Base-by-base conservation (phyloP, 306 rosid genomes). In the Notholithocarpus densiflorus region DNA sequence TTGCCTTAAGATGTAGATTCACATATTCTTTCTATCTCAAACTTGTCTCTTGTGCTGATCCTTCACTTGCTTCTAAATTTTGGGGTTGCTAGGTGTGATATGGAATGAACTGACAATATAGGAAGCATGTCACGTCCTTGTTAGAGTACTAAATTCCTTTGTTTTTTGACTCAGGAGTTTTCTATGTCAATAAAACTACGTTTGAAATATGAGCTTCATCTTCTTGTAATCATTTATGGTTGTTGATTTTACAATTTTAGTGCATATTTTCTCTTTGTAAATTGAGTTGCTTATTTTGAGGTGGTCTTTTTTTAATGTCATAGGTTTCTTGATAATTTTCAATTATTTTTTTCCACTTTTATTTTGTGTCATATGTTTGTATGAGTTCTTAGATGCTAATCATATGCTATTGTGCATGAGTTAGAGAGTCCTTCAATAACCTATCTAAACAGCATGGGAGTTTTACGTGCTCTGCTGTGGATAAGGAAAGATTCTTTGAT, bases 171-270 rank as follows among this genome's bases (percentile, higher is more conserved):
- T 14, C 56, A 2, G n/a, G 32, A 4, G 15, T 26, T 19, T 48
- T 80, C 74, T 20, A 18, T 82, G 68, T 68, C 26, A 23, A 75
- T 20, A 24, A 21, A 72, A 52, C 80, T 61, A 72, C n/a, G 70
- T 72, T 75, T 21, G 24, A 72, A 57, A 40, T 8, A 43, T 11
- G 69, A 29, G 32, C 56, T 77, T 62, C 69, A 15, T 56, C 71
- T 12, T 48, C 17, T 3, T 48, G 53, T 48, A 48, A 48, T 12
- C 32, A 12, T 56, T 18, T 72, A 56, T 51, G 24, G 20, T 68
- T 65, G 29, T 21, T 68, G 55, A 12, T 26, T 34, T 32, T 8
- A 70, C 43, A 66, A 12, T 26, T 34, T 32, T 8, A 70, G 45
- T 75, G n/a, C 29, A 56, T 43, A n/a, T 65, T 10, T 76, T 32